Percentiles rank a stretch among this genome's conserved stretches.
These are phyloP conservation scores for Dentipellis fragilis DNA, from an alignment of 768 basidiomycete genomes.

Conservation along the genomic window DNA sequence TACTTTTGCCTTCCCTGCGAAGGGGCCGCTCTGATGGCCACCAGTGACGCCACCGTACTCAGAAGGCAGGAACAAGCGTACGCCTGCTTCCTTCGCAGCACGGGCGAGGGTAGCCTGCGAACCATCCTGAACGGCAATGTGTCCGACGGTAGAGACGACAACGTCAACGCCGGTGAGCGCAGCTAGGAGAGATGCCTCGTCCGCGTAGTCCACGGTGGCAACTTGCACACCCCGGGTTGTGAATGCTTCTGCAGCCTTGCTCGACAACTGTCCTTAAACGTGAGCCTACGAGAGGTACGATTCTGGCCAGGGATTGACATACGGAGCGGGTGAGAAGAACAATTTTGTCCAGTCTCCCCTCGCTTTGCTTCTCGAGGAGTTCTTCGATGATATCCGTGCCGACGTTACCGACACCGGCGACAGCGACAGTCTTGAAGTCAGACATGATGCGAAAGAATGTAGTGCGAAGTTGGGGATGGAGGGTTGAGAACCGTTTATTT, in stretches of 20 bases:
- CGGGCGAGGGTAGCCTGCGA: conserved; percentile 8
- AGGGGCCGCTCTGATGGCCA: not conserved
- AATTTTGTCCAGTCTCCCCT: conserved; percentile 5
- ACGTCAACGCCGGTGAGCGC: conserved; percentile 10
- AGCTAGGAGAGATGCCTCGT: conserved; percentile 4
- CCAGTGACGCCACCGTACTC: conserved; percentile 19
- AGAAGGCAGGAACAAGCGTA: conserved; percentile 11
- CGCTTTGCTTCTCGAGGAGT: conserved; percentile 9
- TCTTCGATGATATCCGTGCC: conserved; percentile 11
- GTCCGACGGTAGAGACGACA: conserved; percentile 9
- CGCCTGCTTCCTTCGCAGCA: conserved; percentile 13
- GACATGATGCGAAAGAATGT: conserved; percentile 1
- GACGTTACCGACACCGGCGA: conserved; percentile 13
- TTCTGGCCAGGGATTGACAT: not conserved
- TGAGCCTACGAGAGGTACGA: not conserved
- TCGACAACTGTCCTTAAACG: not conserved
- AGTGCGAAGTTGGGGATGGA: too few species aligned
- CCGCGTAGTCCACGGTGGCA: conserved; percentile 3
- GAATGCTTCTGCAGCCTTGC: conserved; percentile 1
- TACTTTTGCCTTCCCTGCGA: conserved; percentile 3
- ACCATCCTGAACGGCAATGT: not conserved
- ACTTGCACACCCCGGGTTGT: conserved; percentile 7
- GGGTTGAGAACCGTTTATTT: too few species aligned
- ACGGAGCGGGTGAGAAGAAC: conserved; percentile 11
- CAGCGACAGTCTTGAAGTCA: conserved; percentile 8